A percentile compares a stretch with the other conserved stretches of the same genome.
Evolutionary conservation across 768 basidiomycete genomes (phyloP).

Genomic region (Coprinopsis strossmayeri): DNA sequence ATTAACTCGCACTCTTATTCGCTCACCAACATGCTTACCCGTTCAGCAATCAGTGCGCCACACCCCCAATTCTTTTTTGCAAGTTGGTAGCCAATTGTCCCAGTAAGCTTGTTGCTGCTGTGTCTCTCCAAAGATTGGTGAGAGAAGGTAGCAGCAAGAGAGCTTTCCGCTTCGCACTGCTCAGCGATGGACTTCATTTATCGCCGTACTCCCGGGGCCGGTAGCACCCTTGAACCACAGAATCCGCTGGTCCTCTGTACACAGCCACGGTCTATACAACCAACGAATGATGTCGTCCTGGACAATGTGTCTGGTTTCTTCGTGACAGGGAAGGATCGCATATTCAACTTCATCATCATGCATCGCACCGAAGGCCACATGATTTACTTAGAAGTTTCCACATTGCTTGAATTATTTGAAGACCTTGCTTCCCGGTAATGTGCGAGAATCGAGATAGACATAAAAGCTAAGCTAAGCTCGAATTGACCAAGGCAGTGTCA

Average conservation of each 20-base stretch:
- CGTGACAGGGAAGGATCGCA: neutral
- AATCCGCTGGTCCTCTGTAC: too few species aligned
- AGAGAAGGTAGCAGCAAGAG: slow-evolving; percentile 7
- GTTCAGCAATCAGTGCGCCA: neutral
- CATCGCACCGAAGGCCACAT: neutral
- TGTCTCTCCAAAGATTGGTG: neutral
- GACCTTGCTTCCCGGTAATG: too few species aligned
- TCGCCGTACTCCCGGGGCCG: slow-evolving; percentile 5
- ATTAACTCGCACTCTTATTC: too few species aligned
- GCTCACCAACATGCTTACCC: too few species aligned
- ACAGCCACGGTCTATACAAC: neutral
- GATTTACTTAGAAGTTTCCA: neutral
- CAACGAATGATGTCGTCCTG: neutral
- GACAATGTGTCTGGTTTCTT: neutral
- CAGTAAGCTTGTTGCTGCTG: neutral
- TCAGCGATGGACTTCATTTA: slow-evolving; percentile 5
- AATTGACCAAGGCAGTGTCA: too few species aligned
- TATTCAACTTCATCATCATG: neutral
- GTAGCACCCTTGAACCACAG: slow-evolving; percentile 7
- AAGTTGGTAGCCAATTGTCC: slow-evolving; percentile 5
- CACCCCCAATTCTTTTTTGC: neutral
- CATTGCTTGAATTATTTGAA: too few species aligned
- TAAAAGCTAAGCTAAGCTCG: too few species aligned
- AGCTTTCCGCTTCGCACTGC: neutral
- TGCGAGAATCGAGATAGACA: too few species aligned